Percentiles rank a stretch among this genome's conserved stretches.
phyloP scores from a whole-genome alignment of 345 rosid genomes.

The Theobroma cacao region DNA sequence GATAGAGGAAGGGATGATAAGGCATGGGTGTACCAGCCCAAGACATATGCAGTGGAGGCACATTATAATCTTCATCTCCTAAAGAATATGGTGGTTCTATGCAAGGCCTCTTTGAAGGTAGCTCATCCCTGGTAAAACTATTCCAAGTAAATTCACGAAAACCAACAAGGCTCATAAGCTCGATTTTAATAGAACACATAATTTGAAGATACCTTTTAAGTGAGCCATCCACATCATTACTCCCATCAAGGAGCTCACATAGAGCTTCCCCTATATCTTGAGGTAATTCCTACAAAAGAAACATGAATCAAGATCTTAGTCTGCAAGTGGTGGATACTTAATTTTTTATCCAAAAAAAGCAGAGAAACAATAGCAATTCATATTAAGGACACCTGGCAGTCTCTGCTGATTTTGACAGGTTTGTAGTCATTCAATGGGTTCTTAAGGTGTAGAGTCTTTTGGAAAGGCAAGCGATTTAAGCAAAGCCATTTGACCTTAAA shows the following conservation, averaged over 20 bases:
- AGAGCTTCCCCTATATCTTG: slow-evolving; percentile 89
- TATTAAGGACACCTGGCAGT: slow-evolving; percentile 70
- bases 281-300: slow-evolving; percentile 65
- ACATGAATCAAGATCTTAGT: slow-evolving; percentile 6
- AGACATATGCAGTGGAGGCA: slow-evolving; percentile 31
- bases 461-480: slow-evolving; percentile 84
- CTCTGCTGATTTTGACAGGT: slow-evolving; percentile 98
- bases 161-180: slow-evolving; percentile 15
- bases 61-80: slow-evolving; percentile 54
- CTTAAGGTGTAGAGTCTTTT: slow-evolving; percentile 91
- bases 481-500: slow-evolving; percentile 89
- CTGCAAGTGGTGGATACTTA: neutral
- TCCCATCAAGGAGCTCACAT: slow-evolving; percentile 81
- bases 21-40: slow-evolving; percentile 43
- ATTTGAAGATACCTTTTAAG: slow-evolving; percentile 47
- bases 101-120: slow-evolving; percentile 50
- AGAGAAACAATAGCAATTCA: slow-evolving; percentile 4
- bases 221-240: slow-evolving; percentile 42
- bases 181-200: slow-evolving; percentile 1
- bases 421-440: slow-evolving; percentile 89
- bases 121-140: slow-evolving; percentile 47
- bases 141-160: slow-evolving; percentile 14
- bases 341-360: neutral
- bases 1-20: slow-evolving; percentile 48
- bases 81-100: slow-evolving; percentile 51